These are phyloP conservation scores for Magnaporthales sp. DNA, from an alignment of 2,329 filamentous ascomycete species.

Conservation along the genomic window DNA sequence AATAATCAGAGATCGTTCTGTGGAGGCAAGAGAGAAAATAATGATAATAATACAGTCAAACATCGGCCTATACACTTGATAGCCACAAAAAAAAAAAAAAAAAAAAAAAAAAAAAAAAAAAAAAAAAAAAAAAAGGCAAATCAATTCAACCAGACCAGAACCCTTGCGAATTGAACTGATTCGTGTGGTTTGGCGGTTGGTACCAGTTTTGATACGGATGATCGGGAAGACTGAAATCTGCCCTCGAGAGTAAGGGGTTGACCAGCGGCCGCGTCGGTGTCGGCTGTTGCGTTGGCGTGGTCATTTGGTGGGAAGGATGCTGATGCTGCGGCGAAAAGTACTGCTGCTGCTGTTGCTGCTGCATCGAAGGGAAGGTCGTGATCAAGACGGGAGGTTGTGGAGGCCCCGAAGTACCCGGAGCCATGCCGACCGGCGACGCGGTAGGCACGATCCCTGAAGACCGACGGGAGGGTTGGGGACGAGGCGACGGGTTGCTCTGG, in stretches of 20 bases:
- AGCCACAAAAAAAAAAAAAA: not conserved
- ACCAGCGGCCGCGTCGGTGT: conserved; percentile 28
- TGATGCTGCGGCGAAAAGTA: conserved; percentile 4
- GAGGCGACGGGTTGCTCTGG: conserved; percentile 4
- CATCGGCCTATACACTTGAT: not conserved
- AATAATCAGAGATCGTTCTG: not conserved
- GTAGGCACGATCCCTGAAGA: not conserved
- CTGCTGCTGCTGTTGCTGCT: conserved; percentile 4
- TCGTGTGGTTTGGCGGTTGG: conserved; percentile 51
- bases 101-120: not conserved
- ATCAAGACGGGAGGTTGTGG: not conserved
- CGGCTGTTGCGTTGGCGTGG: conserved; percentile 45
- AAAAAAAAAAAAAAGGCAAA: not conserved
- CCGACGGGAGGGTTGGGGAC: not conserved
- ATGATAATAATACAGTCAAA: not conserved
- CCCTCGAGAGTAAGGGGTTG: conserved; percentile 60
- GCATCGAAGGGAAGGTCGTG: conserved; percentile 8
- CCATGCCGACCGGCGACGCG: conserved; percentile 1
- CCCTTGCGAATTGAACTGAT: conserved; percentile 7
- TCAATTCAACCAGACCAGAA: conserved; percentile 1
- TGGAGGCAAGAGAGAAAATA: not conserved
- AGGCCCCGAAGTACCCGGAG: not conserved
- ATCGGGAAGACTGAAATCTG: conserved; percentile 68
- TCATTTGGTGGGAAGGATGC: conserved; percentile 22
- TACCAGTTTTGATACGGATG: conserved; percentile 79